Percentiles rank a stretch among this genome's conserved stretches.
These are phyloP conservation scores for Aspergillus quadricinctus DNA, from an alignment of 2,329 filamentous ascomycete species.

Conservation along the genomic window DNA sequence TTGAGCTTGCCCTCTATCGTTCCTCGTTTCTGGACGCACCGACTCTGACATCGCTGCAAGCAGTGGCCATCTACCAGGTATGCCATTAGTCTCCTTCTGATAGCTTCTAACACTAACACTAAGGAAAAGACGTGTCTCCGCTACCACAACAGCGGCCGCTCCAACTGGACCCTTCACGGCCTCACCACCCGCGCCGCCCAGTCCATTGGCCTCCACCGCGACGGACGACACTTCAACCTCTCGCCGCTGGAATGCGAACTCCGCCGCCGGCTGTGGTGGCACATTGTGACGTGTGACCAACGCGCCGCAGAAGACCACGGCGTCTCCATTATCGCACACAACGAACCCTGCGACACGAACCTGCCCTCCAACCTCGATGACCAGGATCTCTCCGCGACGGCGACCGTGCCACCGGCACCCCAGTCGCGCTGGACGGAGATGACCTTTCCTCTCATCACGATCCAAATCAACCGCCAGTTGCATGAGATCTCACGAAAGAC, in stretches of 20 bases:
- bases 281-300: conserved; percentile 41
- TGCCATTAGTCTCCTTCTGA: background rate
- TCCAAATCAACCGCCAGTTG: conserved; percentile 41
- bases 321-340: conserved; percentile 47
- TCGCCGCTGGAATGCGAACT: conserved; percentile 52
- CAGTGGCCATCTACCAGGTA: conserved; percentile 38
- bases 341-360: conserved; percentile 38
- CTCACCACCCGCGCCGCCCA: conserved; percentile 51
- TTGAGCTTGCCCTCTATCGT: conserved; percentile 39
- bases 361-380: conserved; percentile 50
- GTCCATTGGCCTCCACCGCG: conserved; percentile 46
- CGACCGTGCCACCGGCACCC: conserved; percentile 46
- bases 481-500: conserved; percentile 28
- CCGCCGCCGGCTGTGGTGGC: conserved; percentile 53
- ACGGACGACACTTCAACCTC: conserved; percentile 48
- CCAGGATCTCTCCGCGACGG: conserved; percentile 46
- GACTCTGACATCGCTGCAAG: conserved; percentile 28
- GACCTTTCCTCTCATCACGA: conserved; percentile 52
- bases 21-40: conserved; percentile 41
- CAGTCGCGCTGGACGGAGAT: conserved; percentile 55
- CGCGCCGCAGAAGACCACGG: conserved; percentile 57
- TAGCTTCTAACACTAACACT: background rate
- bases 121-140: conserved; percentile 14
- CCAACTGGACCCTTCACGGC: conserved; percentile 48
- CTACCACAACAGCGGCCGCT: conserved; percentile 19